A percentile compares a stretch with the other conserved stretches of the same genome.
phyloP scores from a whole-genome alignment of 2,329 filamentous ascomycete species.

The Phialemoniopsis sp. region DNA sequence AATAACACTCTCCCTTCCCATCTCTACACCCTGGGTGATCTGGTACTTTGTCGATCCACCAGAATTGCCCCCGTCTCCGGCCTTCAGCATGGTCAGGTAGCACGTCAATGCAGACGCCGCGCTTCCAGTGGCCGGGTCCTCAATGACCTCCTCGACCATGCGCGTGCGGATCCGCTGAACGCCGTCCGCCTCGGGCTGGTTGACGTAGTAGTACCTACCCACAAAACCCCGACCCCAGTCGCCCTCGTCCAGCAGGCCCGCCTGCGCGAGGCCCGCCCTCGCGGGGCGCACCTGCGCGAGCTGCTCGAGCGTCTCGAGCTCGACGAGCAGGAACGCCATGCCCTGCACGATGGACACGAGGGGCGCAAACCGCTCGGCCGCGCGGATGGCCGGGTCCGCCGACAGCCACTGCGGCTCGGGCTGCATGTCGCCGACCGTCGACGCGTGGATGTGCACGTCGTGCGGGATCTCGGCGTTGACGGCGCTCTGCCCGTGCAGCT shows the following conservation, averaged over 20 bases:
- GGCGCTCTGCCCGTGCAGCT: slow-evolving; percentile 21
- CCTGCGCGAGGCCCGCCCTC: slow-evolving; percentile 15
- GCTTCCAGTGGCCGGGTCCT: slow-evolving; percentile 61
- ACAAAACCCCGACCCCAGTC: slow-evolving; percentile 50
- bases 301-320: slow-evolving; percentile 55
- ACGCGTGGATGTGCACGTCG: slow-evolving; percentile 56
- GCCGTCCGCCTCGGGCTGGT: slow-evolving; percentile 15
- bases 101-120: slow-evolving; percentile 53
- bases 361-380: slow-evolving; percentile 36
- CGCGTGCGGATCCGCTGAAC: slow-evolving; percentile 46
- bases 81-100: slow-evolving; percentile 32
- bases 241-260: slow-evolving; percentile 41
- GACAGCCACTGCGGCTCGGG: slow-evolving; percentile 23
- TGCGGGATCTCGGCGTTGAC: slow-evolving; percentile 64
- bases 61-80: too few species aligned
- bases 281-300: slow-evolving; percentile 37
- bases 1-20: slow-evolving; percentile 55
- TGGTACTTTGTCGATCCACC: slow-evolving; percentile 30
- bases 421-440: slow-evolving; percentile 22
- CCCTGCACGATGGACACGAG: slow-evolving; percentile 65
- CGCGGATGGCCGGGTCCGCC: slow-evolving; percentile 18
- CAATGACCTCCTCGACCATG: slow-evolving; percentile 49
- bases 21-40: slow-evolving; percentile 64
- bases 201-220: slow-evolving; percentile 56
- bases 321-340: slow-evolving; percentile 67